A percentile compares a stretch with the other conserved stretches of the same genome.
phyloP scores from a whole-genome alignment of 495 filamentous ascomycete species.

The Arthonia radiata region DNA sequence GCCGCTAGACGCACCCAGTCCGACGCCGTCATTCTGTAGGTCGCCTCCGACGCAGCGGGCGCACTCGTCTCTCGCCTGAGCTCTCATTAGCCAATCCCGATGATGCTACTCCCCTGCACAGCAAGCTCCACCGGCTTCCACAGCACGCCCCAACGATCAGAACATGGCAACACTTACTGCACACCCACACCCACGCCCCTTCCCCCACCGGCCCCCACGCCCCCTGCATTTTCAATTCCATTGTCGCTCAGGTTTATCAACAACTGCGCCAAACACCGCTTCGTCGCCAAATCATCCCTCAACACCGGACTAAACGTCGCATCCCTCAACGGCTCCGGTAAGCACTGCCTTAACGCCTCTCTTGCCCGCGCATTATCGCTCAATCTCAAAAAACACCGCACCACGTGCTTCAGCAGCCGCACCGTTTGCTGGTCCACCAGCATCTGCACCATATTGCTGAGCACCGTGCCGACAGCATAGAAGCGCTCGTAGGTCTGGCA shows the following conservation, averaged over 20 bases:
- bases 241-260: constrained; percentile 92
- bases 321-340: constrained; percentile 88
- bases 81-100: too few species aligned
- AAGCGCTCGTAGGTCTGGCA: constrained; percentile 99
- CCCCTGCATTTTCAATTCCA: constrained; percentile 30
- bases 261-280: constrained; percentile 88
- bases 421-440: constrained; percentile 96
- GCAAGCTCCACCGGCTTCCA: too few species aligned
- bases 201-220: background rate
- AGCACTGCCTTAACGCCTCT: constrained; percentile 85
- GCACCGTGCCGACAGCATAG: constrained; percentile 89
- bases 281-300: constrained; percentile 91
- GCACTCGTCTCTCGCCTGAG: too few species aligned
- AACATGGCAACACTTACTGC: too few species aligned
- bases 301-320: constrained; percentile 92
- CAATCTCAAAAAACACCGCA: constrained; percentile 86
- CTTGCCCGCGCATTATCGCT: constrained; percentile 92
- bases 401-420: constrained; percentile 87
- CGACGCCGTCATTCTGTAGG: too few species aligned
- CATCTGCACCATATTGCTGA: constrained; percentile 96
- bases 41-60: too few species aligned
- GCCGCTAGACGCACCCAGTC: too few species aligned
- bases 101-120: too few species aligned
- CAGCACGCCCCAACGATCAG: too few species aligned
- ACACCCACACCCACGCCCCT: too few species aligned